Percentiles rank a stretch among this genome's conserved stretches.
Evolutionary conservation across 2,329 filamentous ascomycete genomes (phyloP).

Genomic region (Dactylellina leptospora): DNA sequence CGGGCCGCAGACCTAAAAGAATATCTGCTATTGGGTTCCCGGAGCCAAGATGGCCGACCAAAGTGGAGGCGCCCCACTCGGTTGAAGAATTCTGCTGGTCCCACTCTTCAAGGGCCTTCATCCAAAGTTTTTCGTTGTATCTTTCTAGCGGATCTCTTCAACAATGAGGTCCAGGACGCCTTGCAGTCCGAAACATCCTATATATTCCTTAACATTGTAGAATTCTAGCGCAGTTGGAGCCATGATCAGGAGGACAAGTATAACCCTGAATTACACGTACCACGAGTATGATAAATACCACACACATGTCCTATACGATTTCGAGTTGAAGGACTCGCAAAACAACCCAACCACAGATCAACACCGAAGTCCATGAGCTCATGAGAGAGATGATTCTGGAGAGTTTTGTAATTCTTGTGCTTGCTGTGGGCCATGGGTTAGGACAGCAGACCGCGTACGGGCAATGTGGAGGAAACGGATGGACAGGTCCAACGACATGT

Average conservation of each 20-base stretch:
- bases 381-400: not conserved
- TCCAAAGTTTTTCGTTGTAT: too few relatives aligned
- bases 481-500: slow-evolving; percentile 46
- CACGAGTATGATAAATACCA: not conserved
- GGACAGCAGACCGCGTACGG: slow-evolving; percentile 36
- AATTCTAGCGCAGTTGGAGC: not conserved
- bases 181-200: not conserved
- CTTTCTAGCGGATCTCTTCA: not conserved
- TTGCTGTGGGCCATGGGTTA: not conserved
- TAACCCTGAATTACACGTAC: not conserved
- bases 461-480: slow-evolving; percentile 51
- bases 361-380: not conserved
- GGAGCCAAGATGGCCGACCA: slow-evolving; percentile 26
- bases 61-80: slow-evolving; percentile 3
- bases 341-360: too few relatives aligned
- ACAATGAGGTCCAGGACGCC: not conserved
- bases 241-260: not conserved
- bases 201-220: not conserved
- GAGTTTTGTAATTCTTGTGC: not conserved
- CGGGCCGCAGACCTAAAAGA: slow-evolving; percentile 15
- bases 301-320: too few relatives aligned
- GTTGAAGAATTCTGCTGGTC: too few relatives aligned
- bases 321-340: too few relatives aligned
- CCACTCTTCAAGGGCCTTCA: too few relatives aligned
- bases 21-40: not conserved